phyloP scores from a whole-genome alignment of 106 monocot genomes.

The Iris macrosiphon region DNA sequence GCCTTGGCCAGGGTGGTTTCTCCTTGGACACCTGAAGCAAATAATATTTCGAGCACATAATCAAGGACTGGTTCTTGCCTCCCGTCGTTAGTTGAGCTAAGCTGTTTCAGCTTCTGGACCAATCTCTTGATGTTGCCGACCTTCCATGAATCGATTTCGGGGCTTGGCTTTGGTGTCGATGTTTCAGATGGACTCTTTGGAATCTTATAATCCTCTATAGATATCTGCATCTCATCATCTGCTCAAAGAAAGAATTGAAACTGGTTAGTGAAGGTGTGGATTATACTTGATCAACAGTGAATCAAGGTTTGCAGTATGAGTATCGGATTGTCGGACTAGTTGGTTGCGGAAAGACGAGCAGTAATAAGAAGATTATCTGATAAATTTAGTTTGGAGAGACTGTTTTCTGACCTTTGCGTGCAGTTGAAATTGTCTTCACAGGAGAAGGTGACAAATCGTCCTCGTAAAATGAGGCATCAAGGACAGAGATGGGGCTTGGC shows the following conservation, averaged over 20 bases:
- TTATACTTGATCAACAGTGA: too few relatives aligned
- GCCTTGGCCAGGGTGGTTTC: neutral
- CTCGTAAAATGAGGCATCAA: slow-evolving; percentile 47
- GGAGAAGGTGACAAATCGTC: slow-evolving; percentile 44
- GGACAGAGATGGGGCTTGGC: slow-evolving; percentile 65
- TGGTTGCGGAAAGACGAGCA: too few relatives aligned
- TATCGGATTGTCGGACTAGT: too few relatives aligned
- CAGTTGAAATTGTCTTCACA: slow-evolving; percentile 26
- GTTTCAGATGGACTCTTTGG: slow-evolving; percentile 8
- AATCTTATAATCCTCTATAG: slow-evolving; percentile 14
- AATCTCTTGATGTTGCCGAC: slow-evolving; percentile 35
- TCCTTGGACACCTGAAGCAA: slow-evolving; percentile 23
- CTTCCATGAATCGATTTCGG: slow-evolving; percentile 28
- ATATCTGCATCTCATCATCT: too few relatives aligned
- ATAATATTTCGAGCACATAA: slow-evolving; percentile 52
- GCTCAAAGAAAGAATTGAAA: neutral
- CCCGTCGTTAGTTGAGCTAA: slow-evolving; percentile 15
- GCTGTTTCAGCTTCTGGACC: slow-evolving; percentile 45
- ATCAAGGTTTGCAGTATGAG: too few relatives aligned
- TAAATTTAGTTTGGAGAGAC: neutral
- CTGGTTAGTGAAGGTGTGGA: too few relatives aligned
- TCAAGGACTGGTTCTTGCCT: slow-evolving; percentile 20
- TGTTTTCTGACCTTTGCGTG: slow-evolving; percentile 36
- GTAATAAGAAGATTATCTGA: too few relatives aligned
- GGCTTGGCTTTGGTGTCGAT: slow-evolving; percentile 10